phyloP scores from a whole-genome alignment of 2,329 filamentous ascomycete species.

The Phoma sp. region DNA sequence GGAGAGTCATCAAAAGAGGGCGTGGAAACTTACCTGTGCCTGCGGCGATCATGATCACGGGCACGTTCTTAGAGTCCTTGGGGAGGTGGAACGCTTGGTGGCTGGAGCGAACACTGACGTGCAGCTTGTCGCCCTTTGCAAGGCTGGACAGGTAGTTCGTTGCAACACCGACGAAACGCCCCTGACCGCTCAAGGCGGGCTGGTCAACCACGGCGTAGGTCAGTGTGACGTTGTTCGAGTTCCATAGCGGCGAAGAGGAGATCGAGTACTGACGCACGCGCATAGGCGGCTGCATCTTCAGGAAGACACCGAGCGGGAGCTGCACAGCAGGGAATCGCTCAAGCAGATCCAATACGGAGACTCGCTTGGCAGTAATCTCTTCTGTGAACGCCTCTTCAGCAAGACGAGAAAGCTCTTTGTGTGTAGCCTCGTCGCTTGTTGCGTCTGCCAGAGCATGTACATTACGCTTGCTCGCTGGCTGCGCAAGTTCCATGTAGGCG shows the following conservation, averaged over 20 bases:
- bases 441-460: conserved; percentile 58
- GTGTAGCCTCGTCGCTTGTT: conserved; percentile 56
- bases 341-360: conserved; percentile 72
- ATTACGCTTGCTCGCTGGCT: conserved; percentile 72
- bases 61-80: conserved; percentile 48
- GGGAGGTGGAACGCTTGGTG: conserved; percentile 54
- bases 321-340: conserved; percentile 64
- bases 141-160: conserved; percentile 52
- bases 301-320: conserved; percentile 69
- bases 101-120: conserved; percentile 51
- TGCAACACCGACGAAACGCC: conserved; percentile 53
- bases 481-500: conserved; percentile 74
- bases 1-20: not conserved
- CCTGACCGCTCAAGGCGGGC: conserved; percentile 55
- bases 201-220: conserved; percentile 71
- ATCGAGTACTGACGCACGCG: conserved; percentile 81
- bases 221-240: conserved; percentile 64
- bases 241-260: conserved; percentile 72
- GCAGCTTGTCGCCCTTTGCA: conserved; percentile 49
- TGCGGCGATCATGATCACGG: conserved; percentile 50
- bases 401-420: conserved; percentile 57
- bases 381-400: conserved; percentile 48
- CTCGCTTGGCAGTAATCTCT: conserved; percentile 58
- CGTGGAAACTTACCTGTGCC: conserved; percentile 33
- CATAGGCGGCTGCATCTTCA: conserved; percentile 77